These are phyloP conservation scores for Termitomyces sp. DNA, from an alignment of 768 basidiomycete genomes.

Conservation along the genomic window DNA sequence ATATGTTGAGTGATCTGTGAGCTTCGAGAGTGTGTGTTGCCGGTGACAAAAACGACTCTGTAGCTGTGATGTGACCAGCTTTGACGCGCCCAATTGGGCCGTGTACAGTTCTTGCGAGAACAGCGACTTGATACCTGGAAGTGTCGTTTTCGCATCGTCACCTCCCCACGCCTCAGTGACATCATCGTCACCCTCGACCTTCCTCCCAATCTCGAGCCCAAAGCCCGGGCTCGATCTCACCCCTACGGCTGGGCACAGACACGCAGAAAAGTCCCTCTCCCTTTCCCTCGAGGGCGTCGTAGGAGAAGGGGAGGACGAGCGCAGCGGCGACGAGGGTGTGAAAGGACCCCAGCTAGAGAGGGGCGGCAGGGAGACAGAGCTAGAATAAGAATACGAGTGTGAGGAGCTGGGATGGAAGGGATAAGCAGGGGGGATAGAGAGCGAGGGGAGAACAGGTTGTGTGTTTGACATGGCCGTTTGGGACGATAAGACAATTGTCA, in stretches of 20 bases:
- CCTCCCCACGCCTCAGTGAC: background rate
- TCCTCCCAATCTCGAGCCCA: conserved; percentile 17
- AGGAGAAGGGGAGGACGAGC: conserved; percentile 36
- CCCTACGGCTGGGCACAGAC: conserved; percentile 18
- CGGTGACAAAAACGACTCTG: conserved; percentile 3
- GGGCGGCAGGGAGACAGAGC: conserved; percentile 11
- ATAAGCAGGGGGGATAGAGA: conserved; percentile 13
- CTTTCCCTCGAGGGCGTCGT: conserved; percentile 24
- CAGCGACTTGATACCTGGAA: conserved; percentile 22
- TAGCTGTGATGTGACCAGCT: background rate
- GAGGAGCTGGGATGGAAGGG: background rate
- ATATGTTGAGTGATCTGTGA: background rate
- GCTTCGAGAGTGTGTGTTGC: background rate
- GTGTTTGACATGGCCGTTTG: conserved; percentile 35
- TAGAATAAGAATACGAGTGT: conserved; percentile 9
- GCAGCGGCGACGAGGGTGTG: conserved; percentile 26
- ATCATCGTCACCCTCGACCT: background rate
- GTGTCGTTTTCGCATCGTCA: conserved; percentile 11
- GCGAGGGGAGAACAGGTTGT: conserved; percentile 15
- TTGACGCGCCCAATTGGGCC: conserved; percentile 29
- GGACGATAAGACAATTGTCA: conserved; percentile 39
- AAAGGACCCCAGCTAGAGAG: conserved; percentile 15
- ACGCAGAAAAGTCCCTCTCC: conserved; percentile 13
- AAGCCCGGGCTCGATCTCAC: conserved; percentile 28
- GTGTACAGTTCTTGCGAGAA: conserved; percentile 21